These are phyloP conservation scores for Microascus cirrosus DNA, from an alignment of 2,329 filamentous ascomycete species.

Conservation along the genomic window DNA sequence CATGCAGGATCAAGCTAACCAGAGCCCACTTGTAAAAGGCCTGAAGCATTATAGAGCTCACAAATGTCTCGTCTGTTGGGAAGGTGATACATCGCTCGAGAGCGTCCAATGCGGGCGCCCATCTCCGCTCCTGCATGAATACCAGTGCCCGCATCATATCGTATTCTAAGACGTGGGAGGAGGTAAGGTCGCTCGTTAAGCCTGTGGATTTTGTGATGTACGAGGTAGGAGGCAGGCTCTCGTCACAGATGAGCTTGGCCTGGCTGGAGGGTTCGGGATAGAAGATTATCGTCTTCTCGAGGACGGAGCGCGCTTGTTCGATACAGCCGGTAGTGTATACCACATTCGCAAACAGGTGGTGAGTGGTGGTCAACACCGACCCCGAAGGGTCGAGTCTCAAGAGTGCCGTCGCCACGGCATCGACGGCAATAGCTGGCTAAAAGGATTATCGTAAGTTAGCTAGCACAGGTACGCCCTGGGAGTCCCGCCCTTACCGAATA, in stretches of 20 bases:
- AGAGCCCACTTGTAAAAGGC: constrained; percentile 89
- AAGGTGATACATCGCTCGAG: constrained; percentile 57
- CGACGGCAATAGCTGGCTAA: constrained; percentile 34
- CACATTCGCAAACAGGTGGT: constrained; percentile 45
- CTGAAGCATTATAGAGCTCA: constrained; percentile 73
- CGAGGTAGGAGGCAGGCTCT: constrained; percentile 28
- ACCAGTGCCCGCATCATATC: constrained; percentile 54
- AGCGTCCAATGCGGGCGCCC: constrained; percentile 49
- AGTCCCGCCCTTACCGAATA: constrained; percentile 24
- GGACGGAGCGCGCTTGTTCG: constrained; percentile 43
- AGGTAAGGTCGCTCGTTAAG: constrained; percentile 42
- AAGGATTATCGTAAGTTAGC: background rate
- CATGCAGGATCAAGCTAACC: constrained; percentile 59
- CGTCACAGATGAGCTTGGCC: constrained; percentile 31
- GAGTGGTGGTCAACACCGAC: constrained; percentile 53
- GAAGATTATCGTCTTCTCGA: constrained; percentile 56
- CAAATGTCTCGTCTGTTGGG: constrained; percentile 48
- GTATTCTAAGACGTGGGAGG: constrained; percentile 51
- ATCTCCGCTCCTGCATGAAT: constrained; percentile 49
- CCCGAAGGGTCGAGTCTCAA: constrained; percentile 55
- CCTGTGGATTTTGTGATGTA: constrained; percentile 51
- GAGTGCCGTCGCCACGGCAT: constrained; percentile 40
- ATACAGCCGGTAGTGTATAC: constrained; percentile 46
- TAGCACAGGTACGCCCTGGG: background rate
- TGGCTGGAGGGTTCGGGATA: constrained; percentile 39